phyloP scores from a whole-genome alignment of 306 rosid genomes.

The Mimosa pudica region DNA sequence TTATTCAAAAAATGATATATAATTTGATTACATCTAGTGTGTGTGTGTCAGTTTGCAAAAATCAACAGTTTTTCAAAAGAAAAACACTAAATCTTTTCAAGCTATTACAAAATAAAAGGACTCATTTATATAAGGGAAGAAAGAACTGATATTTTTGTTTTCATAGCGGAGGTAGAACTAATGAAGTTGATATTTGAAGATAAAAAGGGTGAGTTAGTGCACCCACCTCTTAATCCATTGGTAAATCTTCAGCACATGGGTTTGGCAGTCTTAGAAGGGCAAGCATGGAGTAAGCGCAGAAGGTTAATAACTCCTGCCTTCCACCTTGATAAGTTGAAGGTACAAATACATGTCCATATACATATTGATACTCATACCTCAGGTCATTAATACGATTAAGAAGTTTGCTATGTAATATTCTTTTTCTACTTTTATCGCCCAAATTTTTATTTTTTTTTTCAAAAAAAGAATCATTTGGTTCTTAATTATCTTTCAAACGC shows the following conservation, averaged over 20 bases:
- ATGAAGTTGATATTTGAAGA: slow-evolving; percentile 37
- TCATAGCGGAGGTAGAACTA: slow-evolving; percentile 41
- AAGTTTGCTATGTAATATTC: no score
- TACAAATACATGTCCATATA: background rate
- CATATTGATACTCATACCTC: background rate
- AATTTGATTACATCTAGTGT: no score
- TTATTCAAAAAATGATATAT: no score
- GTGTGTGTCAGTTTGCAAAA: no score
- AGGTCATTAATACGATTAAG: no score
- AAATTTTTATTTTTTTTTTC: no score
- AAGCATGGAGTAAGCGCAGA: slow-evolving; percentile 50
- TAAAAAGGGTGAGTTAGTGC: slow-evolving; percentile 39
- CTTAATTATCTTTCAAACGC: no score
- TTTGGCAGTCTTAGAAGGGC: slow-evolving; percentile 46
- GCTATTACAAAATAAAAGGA: no score
- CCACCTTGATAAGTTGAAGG: slow-evolving; percentile 52
- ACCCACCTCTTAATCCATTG: slow-evolving; percentile 48
- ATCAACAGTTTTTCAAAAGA: no score
- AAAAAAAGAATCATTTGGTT: no score
- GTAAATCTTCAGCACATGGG: slow-evolving; percentile 45
- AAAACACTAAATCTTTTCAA: background rate
- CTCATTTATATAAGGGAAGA: no score
- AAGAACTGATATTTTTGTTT: background rate
- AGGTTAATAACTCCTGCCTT: slow-evolving; percentile 48
- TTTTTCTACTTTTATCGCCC: no score